Base-by-base conservation (phyloP, 768 basidiomycete species). In the Tulasnella calospora region DNA sequence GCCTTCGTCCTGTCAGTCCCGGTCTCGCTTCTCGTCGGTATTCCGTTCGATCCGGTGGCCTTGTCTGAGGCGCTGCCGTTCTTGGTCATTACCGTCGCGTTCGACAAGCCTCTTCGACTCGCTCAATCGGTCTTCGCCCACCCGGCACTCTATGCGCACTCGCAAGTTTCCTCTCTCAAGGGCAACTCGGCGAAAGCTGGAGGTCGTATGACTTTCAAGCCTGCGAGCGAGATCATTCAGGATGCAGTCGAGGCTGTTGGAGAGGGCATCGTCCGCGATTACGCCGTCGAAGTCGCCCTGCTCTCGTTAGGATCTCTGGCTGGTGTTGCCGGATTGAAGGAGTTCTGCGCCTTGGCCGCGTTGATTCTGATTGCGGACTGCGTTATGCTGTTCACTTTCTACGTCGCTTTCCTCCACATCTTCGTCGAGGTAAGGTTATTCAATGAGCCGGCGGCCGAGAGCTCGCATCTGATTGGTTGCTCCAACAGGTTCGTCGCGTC, bases 61-160 rank as follows among this genome's bases (percentile, higher is more conserved):
- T 88, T 99, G 73, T 95, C 94, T 13, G 98, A 99, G 84, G 97
- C 98, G 0, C 89, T 99, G 0, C 98, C 98, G 0, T 99, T 99
- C 90, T 87, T 99, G 71, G 96, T 99, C 46, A 97, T 97, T 84
- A 98, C 96, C 1, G 91, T 99, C 79, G 97, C 97, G 9, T 99
- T 99, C 84, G 98, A 99, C 85, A 99, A 99, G 84, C 97, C 96
- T 0, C 91, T 97, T 70, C 90, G 94, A 9, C 90, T 99, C 35
- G 96, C 96, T 2, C 89, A 92, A 17, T 92, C 95, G 2, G 94
- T 99, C 21, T 94, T 98, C 85, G 88, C 90, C 38, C 93, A 96
- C 81, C 94, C 93, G 2, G 84, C 86, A 36, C 78, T 81, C 82
- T 77, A 83, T 80, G 73, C 84, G 76, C 82, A 36, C 79, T 81